Conservation (phyloP, 106 monocot species). For the Triglochin maritima region DNA sequence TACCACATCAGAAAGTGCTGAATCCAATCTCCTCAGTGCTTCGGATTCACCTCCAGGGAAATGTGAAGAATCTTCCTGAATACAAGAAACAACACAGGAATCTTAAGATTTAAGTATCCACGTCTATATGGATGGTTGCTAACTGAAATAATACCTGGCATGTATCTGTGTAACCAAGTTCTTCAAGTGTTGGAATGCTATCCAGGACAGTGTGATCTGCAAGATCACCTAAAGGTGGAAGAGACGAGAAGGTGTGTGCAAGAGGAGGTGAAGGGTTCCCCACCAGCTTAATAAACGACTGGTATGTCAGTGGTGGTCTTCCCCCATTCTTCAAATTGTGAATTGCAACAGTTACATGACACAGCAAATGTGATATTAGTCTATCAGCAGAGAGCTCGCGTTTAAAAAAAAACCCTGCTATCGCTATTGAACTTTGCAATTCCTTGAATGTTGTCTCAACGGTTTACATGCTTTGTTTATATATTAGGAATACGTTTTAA, state of each 20-base stretch:
- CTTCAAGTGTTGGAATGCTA: slow-evolving; percentile 41
- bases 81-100: background rate
- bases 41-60: slow-evolving; percentile 79
- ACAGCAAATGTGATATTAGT: too few relatives aligned
- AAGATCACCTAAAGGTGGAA: slow-evolving; percentile 70
- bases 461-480: too few relatives aligned
- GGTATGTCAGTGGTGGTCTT: slow-evolving; percentile 64
- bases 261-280: slow-evolving; percentile 56
- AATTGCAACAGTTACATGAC: too few relatives aligned
- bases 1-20: slow-evolving; percentile 54
- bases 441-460: too few relatives aligned
- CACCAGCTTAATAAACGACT: slow-evolving; percentile 63
- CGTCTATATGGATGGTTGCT: background rate
- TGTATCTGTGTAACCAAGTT: slow-evolving; percentile 68
- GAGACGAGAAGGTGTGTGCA: slow-evolving; percentile 26
- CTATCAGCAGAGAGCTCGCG: too few relatives aligned
- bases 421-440: too few relatives aligned
- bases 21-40: slow-evolving; percentile 66
- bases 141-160: slow-evolving; percentile 24
- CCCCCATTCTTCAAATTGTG: slow-evolving; percentile 54
- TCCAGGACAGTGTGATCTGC: slow-evolving; percentile 27
- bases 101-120: background rate
- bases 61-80: slow-evolving; percentile 53
- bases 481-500: too few relatives aligned
- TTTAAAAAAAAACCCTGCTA: too few relatives aligned